Evolutionary conservation across 2,329 filamentous ascomycete species (phyloP).

Genomic region (Xylaria sp.): DNA sequence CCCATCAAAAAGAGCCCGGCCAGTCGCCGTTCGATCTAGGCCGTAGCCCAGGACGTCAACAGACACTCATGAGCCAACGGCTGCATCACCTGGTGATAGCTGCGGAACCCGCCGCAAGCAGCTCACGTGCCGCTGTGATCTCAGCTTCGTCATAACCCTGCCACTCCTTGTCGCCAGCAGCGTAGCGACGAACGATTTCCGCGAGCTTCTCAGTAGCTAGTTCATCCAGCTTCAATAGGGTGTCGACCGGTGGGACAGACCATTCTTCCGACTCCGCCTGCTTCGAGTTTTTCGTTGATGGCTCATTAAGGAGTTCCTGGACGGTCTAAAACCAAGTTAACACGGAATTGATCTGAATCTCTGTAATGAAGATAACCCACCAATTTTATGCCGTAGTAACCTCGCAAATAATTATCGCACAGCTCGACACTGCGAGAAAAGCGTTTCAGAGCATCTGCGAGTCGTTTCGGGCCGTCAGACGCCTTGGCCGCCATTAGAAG

Average conservation of each 20-base stretch:
- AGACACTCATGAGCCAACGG: conserved; percentile 9
- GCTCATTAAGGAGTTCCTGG: conserved; percentile 43
- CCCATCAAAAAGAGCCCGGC: conserved; percentile 4
- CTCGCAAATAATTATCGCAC: conserved; percentile 86
- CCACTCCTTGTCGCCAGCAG: conserved; percentile 59
- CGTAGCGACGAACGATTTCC: conserved; percentile 65
- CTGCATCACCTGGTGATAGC: conserved; percentile 40
- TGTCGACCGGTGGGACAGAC: conserved; percentile 50
- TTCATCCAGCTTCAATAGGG: conserved; percentile 64
- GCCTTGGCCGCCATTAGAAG: conserved; percentile 62
- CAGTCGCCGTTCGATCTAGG: background rate
- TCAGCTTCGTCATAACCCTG: conserved; percentile 68
- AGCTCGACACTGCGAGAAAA: conserved; percentile 90
- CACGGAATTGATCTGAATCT: background rate
- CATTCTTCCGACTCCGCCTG: conserved; percentile 46
- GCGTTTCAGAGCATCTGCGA: conserved; percentile 71
- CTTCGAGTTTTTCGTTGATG: conserved; percentile 39
- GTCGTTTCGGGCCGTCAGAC: conserved; percentile 44
- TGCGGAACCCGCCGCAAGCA: conserved; percentile 53
- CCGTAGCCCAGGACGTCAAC: background rate
- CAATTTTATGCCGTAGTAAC: conserved; percentile 85
- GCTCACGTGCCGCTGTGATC: conserved; percentile 62
- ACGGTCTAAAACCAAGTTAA: conserved; percentile 41
- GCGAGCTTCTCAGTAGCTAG: conserved; percentile 67
- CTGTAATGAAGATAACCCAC: conserved; percentile 40